Evolutionary conservation across 202 grass and related monocot genomes (phyloP), one percentile per base, ranked within the genome.

Genomic region (Setaria italica): DNA sequence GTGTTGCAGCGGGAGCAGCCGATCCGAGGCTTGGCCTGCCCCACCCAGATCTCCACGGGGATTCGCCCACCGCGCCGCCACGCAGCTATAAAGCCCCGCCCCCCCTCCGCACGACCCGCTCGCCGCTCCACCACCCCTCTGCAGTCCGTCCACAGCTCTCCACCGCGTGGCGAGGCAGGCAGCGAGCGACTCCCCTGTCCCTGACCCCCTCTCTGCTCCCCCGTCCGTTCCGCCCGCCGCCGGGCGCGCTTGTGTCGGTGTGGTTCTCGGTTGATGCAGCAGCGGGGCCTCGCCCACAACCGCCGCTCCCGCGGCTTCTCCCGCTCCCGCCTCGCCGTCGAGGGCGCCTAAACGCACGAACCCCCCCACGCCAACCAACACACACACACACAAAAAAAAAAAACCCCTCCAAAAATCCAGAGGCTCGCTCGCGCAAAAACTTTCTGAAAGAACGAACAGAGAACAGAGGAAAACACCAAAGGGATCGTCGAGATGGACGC

Each of bases 251-350:
- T 19, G n/a, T n/a, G 57, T 6, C 21, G 20, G 58, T 12, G 21
- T 21, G 63, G 34, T 5, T 15, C 2, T 15, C 46, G 71, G 75
- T 90, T 85, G 82, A 99, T 99, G 97, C 82, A 91, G 70, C 93
- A 92, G 85, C 84, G 83, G 39, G 97, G 94, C 19, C 82, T 88
- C 63, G 55, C 80, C 19, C 72, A 84, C 84, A 91, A 99, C 84
- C 85, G 94, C 82, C 90, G 94, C 86, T 99, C 97, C 58, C 90
- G 93, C 88, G 95, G 97, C 94, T 99, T 99, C 93, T 99, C 97
- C 37, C 85, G 97, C 86, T 86, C 93, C 81, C 97, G 97, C 82
- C 41, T 80, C 69, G 97, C 97, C 80, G 88, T 97, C 86, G 97
- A 99, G 83, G 97, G 97, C 74, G 81, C 92, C 78, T 93, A 76